These are phyloP conservation scores for Maudiozyma saulgeensis DNA, from an alignment of 805 yeast genomes.

Conservation along the genomic window DNA sequence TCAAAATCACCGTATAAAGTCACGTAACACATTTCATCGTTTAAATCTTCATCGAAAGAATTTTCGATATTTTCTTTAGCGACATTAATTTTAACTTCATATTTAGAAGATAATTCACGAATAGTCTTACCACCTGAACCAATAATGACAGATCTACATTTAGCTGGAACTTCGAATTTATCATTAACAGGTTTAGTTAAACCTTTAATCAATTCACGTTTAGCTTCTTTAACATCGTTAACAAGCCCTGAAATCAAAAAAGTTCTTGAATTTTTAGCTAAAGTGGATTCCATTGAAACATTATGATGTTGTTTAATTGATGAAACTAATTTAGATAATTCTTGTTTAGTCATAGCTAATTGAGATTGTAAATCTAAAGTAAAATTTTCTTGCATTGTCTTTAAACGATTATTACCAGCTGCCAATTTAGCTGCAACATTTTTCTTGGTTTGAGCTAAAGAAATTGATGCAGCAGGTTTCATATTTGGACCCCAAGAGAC, in stretches of 20 bases:
- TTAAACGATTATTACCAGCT: conserved; percentile 36
- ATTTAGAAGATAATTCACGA: conserved; percentile 67
- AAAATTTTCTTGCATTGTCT: conserved; percentile 71
- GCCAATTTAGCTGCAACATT: conserved; percentile 7
- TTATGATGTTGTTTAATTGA: conserved; percentile 45
- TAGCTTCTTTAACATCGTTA: conserved; percentile 56
- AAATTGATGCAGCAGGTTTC: conserved; percentile 30
- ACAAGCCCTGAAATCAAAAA: conserved; percentile 73
- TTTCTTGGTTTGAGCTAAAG: conserved; percentile 12
- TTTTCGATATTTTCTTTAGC: conserved; percentile 27
- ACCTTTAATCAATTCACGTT: conserved; percentile 63
- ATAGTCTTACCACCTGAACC: conserved; percentile 80
- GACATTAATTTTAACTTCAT: conserved; percentile 59
- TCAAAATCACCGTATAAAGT: conserved; percentile 75
- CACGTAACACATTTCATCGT: conserved; percentile 51
- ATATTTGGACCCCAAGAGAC: conserved; percentile 38
- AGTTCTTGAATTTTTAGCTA: conserved; percentile 71
- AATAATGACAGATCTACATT: conserved; percentile 66
- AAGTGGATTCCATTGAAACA: conserved; percentile 73
- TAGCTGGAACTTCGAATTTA: conserved; percentile 61
- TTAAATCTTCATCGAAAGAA: conserved; percentile 45
- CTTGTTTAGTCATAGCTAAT: conserved; percentile 50
- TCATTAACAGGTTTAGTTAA: conserved; percentile 65
- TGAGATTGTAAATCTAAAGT: conserved; percentile 64
- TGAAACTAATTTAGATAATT: conserved; percentile 57